Base-by-base conservation (phyloP, 257 asterid species). In the Solanum megistacrolobum region DNA sequence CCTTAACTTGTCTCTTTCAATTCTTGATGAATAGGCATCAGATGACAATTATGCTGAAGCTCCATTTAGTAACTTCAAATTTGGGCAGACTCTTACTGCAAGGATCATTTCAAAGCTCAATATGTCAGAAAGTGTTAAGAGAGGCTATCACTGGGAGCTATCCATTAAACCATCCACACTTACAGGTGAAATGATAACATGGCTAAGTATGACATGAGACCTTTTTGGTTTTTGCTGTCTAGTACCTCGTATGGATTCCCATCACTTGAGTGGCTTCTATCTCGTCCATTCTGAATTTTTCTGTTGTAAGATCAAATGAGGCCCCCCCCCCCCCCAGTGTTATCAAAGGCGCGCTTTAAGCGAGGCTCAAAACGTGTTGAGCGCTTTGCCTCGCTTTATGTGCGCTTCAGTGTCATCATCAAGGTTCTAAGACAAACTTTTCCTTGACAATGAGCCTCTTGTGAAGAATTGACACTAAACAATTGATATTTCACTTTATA, bases 51-150 rank as follows among this genome's bases (percentile, higher is more conserved):
- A 93, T 90, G 88, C 91, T 88, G 98, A 92, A 83, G 92, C 90
- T 81, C 98, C 97, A 75, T 93, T 97, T 66, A 89, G 93, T 88
- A 83, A 88, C 90, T 91, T 90, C 88, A 91, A 89, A 88, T 81
- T 95, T 90, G 98, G 99, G 83, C 98, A 97, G 92, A 93, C 94
- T 87, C 89, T 95, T 48, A 88, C 92, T 27, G 95, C 98, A 84
- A 93, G 94, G 91, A 93, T 97, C 88, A 94, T 97, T 87, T 92
- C 98, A 1, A 96, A 91, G 95, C 91, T 92, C 87, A 91, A 84
- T 58, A 94, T 86, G 89, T 83, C 92, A 78, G 92, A 86, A 86
- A 92, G 79, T 46, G 87, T 43, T 86, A 94, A 88, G 81, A 94
- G 93, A 89, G 90, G 90, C 87, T 84, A 85, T 87, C 93, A 91